Evolutionary conservation across 2,329 filamentous ascomycete genomes (phyloP).

Genomic region (Paraphaeosphaeria minitans): DNA sequence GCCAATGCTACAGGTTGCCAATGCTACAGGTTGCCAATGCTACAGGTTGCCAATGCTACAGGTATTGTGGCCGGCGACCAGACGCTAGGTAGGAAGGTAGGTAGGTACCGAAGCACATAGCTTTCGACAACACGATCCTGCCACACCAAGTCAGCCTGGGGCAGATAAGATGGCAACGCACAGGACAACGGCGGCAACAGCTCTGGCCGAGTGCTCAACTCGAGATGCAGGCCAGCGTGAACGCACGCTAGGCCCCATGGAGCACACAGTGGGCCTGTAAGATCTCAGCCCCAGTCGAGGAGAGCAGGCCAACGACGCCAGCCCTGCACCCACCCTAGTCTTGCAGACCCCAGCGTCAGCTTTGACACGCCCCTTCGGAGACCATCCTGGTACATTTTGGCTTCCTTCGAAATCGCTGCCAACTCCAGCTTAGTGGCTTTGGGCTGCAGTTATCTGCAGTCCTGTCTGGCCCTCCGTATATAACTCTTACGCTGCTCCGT

Average conservation of each 20-base stretch:
- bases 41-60: background rate
- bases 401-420: slow-evolving; percentile 32
- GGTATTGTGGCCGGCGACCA: slow-evolving; percentile 1
- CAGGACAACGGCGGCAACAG: slow-evolving; percentile 19
- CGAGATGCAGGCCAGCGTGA: slow-evolving; percentile 26
- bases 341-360: slow-evolving; percentile 37
- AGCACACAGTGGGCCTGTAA: slow-evolving; percentile 33
- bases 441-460: slow-evolving; percentile 21
- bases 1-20: background rate
- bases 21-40: no score
- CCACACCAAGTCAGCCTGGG: background rate
- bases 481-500: slow-evolving; percentile 31
- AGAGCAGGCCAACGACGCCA: slow-evolving; percentile 32
- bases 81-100: no score
- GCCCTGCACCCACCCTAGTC: slow-evolving; percentile 38
- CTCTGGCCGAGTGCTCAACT: slow-evolving; percentile 25
- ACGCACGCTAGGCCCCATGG: slow-evolving; percentile 29
- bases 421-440: slow-evolving; percentile 20
- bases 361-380: slow-evolving; percentile 36
- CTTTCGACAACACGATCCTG: background rate
- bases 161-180: slow-evolving; percentile 16
- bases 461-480: slow-evolving; percentile 34
- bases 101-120: background rate
- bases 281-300: slow-evolving; percentile 42
- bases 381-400: slow-evolving; percentile 19